Conservation (phyloP, 2,329 filamentous ascomycete species). For the Microdochium paspali region DNA sequence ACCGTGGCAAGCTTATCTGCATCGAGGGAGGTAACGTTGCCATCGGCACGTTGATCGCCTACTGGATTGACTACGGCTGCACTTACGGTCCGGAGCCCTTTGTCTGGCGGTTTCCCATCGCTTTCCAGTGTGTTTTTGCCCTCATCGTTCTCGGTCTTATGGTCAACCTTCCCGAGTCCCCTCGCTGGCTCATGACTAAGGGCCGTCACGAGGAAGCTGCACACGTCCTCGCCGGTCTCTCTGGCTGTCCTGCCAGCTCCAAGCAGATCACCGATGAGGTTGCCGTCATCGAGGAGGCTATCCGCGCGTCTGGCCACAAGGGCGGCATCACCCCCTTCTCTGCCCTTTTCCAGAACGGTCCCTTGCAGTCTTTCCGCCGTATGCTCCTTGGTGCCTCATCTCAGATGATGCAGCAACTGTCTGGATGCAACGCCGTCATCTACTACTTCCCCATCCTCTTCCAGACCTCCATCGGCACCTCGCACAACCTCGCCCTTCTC, state of each 20-base stretch:
- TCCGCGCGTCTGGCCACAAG: conserved; percentile 18
- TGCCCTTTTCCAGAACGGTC: conserved; percentile 49
- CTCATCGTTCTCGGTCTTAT: conserved; percentile 28
- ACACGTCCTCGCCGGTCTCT: conserved; percentile 38
- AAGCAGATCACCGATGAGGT: conserved; percentile 33
- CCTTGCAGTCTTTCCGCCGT: conserved; percentile 54
- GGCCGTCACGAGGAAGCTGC: conserved; percentile 42
- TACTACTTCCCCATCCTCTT: conserved; percentile 56
- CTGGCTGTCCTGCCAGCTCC: conserved; percentile 37
- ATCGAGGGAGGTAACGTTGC: conserved; percentile 37
- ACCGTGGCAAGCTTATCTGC: conserved; percentile 51
- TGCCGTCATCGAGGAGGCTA: conserved; percentile 27
- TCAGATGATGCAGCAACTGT: conserved; percentile 54
- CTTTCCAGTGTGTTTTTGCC: conserved; percentile 33
- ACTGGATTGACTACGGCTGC: conserved; percentile 31
- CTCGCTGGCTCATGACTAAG: conserved; percentile 35
- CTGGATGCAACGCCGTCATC: conserved; percentile 48
- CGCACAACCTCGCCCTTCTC: conserved; percentile 36
- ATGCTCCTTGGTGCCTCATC: conserved; percentile 49
- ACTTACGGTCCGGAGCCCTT: conserved; percentile 20
- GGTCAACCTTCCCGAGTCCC: conserved; percentile 41
- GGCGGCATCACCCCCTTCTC: conserved; percentile 17
- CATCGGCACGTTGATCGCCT: conserved; percentile 30
- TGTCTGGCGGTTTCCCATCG: conserved; percentile 28
- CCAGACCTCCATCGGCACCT: conserved; percentile 26